Evolutionary conservation across 192 early-diverging fungal genomes (phyloP), one percentile per base, ranked within the genome.

Genomic region (Linnemannia exigua): DNA sequence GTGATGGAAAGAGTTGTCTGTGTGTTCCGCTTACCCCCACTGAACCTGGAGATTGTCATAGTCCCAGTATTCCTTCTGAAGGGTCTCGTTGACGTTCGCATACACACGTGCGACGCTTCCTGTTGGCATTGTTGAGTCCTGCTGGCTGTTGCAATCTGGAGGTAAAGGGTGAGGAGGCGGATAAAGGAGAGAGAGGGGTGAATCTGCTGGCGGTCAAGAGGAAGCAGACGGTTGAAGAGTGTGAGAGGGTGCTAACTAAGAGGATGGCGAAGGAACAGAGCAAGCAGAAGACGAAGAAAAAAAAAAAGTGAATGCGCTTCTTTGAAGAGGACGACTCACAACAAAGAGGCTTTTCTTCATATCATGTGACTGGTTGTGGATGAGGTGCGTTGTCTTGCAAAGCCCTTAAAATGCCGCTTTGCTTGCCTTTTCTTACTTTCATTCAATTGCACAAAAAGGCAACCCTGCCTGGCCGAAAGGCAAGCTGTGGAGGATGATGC

Each of bases 1-100:
- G n/a, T n/a, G 31, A 33, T 22, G 5, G 51, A 36, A 19, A 15
- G 19, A 54, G 44, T 38, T 9, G 28, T 72, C n/a, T 70, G 68
- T 37, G 12, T 7, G 12, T 47, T 22, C 38, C 15, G 50, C 91
- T 90, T 93, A 97, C 96, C 96, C 96, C 97, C 97, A 99, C 79
- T 95, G 91, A 54, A 99, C 93, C 67, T 94, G 91, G 75, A 98
- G 84, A 89, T 98, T 97, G 87, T 98, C 97, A 82, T 99, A 99
- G 91, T 99, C 97, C 96, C 96, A 99, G 91, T 99, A 99, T 35
- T 95, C 91, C 76, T 91, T 90, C 3, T 95, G 94, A 92, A 93
- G 93, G 31, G 94, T 92, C 84, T 89, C 75, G 89, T 98, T 98
- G 63, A 94, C 96, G 87, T 97, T 95, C 19, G 96, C 94, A 89